Percentiles rank a stretch among this genome's conserved stretches.
phyloP scores from a whole-genome alignment of 371 early-diverging fungal species.

The Syncephalis fuscata region DNA sequence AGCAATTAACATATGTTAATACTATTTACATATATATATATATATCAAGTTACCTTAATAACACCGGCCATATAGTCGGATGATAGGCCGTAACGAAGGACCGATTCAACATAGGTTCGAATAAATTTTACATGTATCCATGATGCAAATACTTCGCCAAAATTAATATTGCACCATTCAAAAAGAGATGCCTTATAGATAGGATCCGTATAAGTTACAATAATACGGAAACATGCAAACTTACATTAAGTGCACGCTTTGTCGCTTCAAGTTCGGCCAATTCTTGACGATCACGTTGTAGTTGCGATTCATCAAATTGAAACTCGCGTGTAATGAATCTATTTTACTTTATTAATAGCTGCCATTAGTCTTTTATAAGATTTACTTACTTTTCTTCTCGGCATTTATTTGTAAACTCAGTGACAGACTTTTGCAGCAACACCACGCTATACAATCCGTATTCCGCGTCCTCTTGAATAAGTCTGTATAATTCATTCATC shows the following conservation, averaged over 20 bases:
- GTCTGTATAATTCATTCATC: slow-evolving; percentile 17
- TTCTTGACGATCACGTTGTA: slow-evolving; percentile 56
- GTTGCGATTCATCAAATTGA: slow-evolving; percentile 63
- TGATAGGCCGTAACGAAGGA: slow-evolving; percentile 91
- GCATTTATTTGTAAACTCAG: slow-evolving; percentile 80
- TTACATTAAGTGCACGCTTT: slow-evolving; percentile 64
- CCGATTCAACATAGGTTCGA: slow-evolving; percentile 89
- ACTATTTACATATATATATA: no score
- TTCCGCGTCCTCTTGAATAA: slow-evolving; percentile 84
- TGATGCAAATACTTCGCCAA: slow-evolving; percentile 77
- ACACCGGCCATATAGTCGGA: slow-evolving; percentile 81
- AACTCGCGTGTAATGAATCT: slow-evolving; percentile 89
- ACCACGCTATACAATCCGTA: slow-evolving; percentile 85
- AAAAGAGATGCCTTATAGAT: not conserved
- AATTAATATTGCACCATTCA: slow-evolving; percentile 59
- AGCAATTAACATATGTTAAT: no score
- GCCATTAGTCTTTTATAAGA: not conserved
- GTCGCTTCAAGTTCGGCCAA: slow-evolving; percentile 46
- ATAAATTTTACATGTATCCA: slow-evolving; percentile 91
- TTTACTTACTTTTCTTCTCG: slow-evolving; percentile 57
- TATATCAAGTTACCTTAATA: slow-evolving; percentile 48
- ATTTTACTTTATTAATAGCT: not conserved
- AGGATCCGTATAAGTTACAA: not conserved
- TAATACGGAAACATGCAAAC: not conserved
- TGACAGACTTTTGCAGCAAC: slow-evolving; percentile 65